These are phyloP conservation scores for Cicer arietinum DNA, from an alignment of 306 rosid species.

Conservation along the genomic window DNA sequence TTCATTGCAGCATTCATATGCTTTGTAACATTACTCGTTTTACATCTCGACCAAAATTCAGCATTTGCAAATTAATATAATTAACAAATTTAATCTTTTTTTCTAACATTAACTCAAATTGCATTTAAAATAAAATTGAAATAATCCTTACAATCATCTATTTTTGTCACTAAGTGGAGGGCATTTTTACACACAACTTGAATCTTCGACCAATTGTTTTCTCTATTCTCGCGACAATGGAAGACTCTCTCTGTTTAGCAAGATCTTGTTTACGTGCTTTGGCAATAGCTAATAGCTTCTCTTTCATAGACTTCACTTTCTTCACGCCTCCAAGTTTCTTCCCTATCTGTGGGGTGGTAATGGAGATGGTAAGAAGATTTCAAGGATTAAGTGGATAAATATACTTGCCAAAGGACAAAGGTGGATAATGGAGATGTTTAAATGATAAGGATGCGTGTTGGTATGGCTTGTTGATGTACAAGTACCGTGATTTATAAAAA, in stretches of 20 bases:
- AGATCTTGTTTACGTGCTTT: conserved; percentile 21
- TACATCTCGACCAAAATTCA: background rate
- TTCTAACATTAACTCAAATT: background rate
- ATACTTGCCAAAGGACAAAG: no score
- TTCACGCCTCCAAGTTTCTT: conserved; percentile 25
- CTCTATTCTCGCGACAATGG: conserved; percentile 16
- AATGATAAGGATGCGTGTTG: no score
- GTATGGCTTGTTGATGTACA: no score
- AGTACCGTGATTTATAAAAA: no score
- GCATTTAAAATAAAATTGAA: background rate
- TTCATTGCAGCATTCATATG: no score
- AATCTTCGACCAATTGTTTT: conserved; percentile 10
- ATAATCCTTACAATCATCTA: background rate
- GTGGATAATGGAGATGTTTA: no score
- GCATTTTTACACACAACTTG: background rate
- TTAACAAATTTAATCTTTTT: background rate
- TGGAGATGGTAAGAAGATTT: no score
- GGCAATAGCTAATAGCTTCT: conserved; percentile 25
- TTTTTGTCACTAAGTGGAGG: background rate
- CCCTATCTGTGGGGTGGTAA: background rate
- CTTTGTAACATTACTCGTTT: background rate
- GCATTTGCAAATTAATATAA: background rate
- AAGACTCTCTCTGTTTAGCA: conserved; percentile 32
- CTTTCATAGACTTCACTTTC: conserved; percentile 22
- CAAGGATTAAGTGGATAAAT: no score